A percentile compares a stretch with the other conserved stretches of the same genome.
These are phyloP conservation scores for Fusarium chaquense DNA, from an alignment of 2,329 filamentous ascomycete species.

Conservation along the genomic window DNA sequence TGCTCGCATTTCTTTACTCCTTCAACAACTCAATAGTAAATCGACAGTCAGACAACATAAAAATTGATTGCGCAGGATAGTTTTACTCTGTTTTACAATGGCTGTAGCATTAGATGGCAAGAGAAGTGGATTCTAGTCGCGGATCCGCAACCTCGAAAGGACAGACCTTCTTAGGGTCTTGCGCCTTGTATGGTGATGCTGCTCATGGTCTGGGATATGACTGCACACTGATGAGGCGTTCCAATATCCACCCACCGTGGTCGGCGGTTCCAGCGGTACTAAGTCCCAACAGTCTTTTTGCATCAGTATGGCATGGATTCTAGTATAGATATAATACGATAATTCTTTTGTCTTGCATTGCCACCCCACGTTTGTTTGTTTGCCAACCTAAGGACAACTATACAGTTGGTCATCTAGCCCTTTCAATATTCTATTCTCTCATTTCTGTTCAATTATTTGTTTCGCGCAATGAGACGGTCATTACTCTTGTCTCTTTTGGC, in stretches of 20 bases:
- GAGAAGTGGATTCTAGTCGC: neutral
- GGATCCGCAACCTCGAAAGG: neutral
- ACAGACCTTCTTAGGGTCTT: neutral
- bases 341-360: neutral
- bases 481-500: conserved; percentile 16
- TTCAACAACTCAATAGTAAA: neutral
- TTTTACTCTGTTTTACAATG: neutral
- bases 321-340: neutral
- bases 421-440: neutral
- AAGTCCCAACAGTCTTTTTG: too few species aligned
- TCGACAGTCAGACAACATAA: neutral
- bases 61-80: too few species aligned
- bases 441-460: neutral
- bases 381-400: neutral
- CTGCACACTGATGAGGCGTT: neutral
- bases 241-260: neutral
- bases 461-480: conserved; percentile 1
- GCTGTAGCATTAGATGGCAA: neutral
- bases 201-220: neutral
- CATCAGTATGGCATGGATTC: neutral
- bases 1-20: neutral
- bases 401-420: too few species aligned
- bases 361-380: neutral
- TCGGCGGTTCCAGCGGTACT: neutral
- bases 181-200: neutral